Evolutionary conservation across 2,329 filamentous ascomycete species (phyloP).

Genomic region (Beauveria asiatica): DNA sequence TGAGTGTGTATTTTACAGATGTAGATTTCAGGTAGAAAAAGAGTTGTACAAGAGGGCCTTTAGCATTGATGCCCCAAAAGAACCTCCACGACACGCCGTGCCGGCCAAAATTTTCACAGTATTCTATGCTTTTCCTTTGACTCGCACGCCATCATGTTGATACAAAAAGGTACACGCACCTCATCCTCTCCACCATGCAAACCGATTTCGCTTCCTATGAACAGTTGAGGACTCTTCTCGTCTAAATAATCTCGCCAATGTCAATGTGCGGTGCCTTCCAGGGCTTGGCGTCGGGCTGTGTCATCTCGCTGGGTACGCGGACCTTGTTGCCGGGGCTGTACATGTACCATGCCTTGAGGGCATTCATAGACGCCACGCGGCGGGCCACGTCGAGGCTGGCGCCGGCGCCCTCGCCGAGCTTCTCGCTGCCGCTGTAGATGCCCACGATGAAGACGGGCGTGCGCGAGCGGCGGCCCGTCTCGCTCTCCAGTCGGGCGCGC

Average conservation of each 20-base stretch:
- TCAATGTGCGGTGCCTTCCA: slow-evolving; percentile 65
- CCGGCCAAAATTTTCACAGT: background rate
- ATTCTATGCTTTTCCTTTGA: slow-evolving; percentile 3
- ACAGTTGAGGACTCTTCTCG: background rate
- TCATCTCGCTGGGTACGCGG: slow-evolving; percentile 61
- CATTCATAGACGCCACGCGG: slow-evolving; percentile 70
- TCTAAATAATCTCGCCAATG: slow-evolving; percentile 57
- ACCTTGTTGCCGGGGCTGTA: slow-evolving; percentile 68
- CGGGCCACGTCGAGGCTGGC: slow-evolving; percentile 70
- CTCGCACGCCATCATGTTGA: slow-evolving; percentile 10
- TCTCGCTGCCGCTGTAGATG: slow-evolving; percentile 84
- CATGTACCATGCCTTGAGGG: slow-evolving; percentile 91
- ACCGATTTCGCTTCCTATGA: slow-evolving; percentile 1
- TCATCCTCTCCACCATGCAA: background rate
- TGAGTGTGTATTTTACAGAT: slow-evolving; percentile 29
- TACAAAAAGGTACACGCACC: slow-evolving; percentile 11
- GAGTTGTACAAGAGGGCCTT: slow-evolving; percentile 11
- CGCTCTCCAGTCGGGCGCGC: slow-evolving; percentile 76
- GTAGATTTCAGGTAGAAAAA: slow-evolving; percentile 21
- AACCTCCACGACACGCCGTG: background rate
- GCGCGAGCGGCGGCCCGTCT: slow-evolving; percentile 78
- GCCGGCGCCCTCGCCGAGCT: slow-evolving; percentile 84
- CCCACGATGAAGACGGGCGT: slow-evolving; percentile 90
- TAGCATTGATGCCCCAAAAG: background rate
- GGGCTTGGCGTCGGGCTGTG: slow-evolving; percentile 48